phyloP scores from a whole-genome alignment of 2,329 filamentous ascomycete genomes.

The Colletotrichum sansevieriae region DNA sequence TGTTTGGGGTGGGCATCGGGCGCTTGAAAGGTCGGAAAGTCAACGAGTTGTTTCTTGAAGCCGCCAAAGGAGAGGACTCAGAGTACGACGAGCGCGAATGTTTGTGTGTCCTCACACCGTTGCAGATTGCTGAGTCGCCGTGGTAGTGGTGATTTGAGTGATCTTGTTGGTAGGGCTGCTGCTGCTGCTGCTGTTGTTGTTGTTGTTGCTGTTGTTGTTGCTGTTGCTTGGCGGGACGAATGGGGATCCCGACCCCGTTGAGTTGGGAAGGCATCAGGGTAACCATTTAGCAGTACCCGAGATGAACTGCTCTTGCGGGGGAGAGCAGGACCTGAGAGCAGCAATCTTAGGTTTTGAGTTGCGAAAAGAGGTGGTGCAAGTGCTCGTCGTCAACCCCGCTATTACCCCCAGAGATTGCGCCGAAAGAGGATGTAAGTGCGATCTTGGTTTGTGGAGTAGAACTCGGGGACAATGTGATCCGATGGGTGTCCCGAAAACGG shows the following conservation, averaged over 20 bases:
- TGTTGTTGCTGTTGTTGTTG: conserved; percentile 37
- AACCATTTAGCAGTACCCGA: conserved; percentile 39
- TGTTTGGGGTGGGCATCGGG: conserved; percentile 71
- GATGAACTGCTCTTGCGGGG: conserved; percentile 30
- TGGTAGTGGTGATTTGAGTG: conserved; percentile 40
- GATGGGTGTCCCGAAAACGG: conserved; percentile 35
- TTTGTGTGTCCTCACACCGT: conserved; percentile 62
- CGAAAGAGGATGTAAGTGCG: conserved; percentile 41
- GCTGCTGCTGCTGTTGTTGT: conserved; percentile 16
- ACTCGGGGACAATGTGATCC: conserved; percentile 24
- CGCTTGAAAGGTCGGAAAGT: conserved; percentile 73
- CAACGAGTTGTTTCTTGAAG: conserved; percentile 69
- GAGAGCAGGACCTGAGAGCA: conserved; percentile 32
- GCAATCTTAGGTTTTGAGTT: conserved; percentile 25
- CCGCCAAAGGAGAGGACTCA: conserved; percentile 67
- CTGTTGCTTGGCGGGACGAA: conserved; percentile 51
- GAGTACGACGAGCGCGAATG: conserved; percentile 74
- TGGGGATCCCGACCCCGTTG: conserved; percentile 50
- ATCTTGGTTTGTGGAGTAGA: conserved; percentile 35
- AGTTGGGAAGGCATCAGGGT: conserved; percentile 51
- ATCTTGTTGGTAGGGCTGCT: conserved; percentile 26
- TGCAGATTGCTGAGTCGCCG: conserved; percentile 40
- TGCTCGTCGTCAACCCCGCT: conserved; percentile 42
- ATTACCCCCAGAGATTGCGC: conserved; percentile 38
- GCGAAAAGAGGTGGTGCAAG: conserved; percentile 29